Base-by-base conservation (phyloP, 2,329 filamentous ascomycete species). In the Fusarium xylarioides region DNA sequence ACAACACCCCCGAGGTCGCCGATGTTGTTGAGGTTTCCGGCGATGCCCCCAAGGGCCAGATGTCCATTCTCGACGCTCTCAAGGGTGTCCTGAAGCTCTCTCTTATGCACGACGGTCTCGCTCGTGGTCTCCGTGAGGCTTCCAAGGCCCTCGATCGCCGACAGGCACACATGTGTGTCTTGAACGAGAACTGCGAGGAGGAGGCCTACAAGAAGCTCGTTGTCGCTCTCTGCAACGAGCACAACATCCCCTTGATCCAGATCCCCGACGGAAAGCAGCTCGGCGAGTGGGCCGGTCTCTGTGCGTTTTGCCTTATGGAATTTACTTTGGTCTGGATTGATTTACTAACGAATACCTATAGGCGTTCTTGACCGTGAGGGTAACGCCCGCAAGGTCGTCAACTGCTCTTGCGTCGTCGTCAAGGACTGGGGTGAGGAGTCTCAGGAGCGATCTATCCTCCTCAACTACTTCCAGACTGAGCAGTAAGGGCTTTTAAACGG, bases 151-250 rank as follows among this genome's bases (percentile, higher is more conserved):
- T 99, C 82, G 96, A 99, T 88, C 92, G 96, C 83, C 95, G 96
- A 83, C 94, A 99, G 89, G 96, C 96, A 71, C 96, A 99, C 90
- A 98, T 99, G 95, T 99, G 96, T 86, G 96, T 99, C 80, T 92
- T 99, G 82, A 99, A 99, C 92, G 96, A 99, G 92, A 92, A 93
- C 79, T 99, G 96, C 90, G 96, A 99, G 90, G 96, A 99, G 91
- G 96, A 99, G 88, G 95, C 96, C 79, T 99, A 99, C 91, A 99
- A 99, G 95, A 99, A 99, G 93, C 92, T 99, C 78, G 95, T 99
- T 81, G 93, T 98, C 80, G 96, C 96, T 74, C 93, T 99, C 72
- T 99, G 96, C 93, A 94, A 93, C 76, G 96, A 99, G 92, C 96
- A 99, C 90, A 98, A 98, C 92, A 99, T 99, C 82, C 96, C 96